Evolutionary conservation across 805 yeast species (phyloP).

Genomic region (Hanseniaspora hatyaiensis): DNA sequence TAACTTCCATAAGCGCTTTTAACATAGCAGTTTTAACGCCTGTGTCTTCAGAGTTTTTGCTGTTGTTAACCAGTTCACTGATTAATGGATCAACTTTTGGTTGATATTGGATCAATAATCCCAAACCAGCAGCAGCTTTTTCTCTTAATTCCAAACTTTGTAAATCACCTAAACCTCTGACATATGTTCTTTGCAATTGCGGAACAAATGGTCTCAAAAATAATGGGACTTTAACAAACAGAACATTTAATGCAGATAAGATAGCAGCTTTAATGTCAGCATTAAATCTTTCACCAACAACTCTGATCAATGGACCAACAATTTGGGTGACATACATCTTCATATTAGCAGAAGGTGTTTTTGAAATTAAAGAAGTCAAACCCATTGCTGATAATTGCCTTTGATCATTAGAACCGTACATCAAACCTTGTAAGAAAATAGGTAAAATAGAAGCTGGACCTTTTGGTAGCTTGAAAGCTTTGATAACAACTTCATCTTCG

Average conservation of each 20-base stretch:
- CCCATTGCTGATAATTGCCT: slow-evolving; percentile 81
- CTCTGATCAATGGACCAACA: slow-evolving; percentile 96
- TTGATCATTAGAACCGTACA: slow-evolving; percentile 79
- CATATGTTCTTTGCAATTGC: slow-evolving; percentile 93
- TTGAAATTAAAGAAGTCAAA: slow-evolving; percentile 72
- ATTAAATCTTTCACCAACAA: slow-evolving; percentile 87
- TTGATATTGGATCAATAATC: slow-evolving; percentile 75
- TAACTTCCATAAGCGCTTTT: slow-evolving; percentile 72
- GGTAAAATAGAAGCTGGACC: slow-evolving; percentile 87
- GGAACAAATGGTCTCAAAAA: slow-evolving; percentile 92
- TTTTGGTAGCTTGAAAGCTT: slow-evolving; percentile 46
- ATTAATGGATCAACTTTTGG: slow-evolving; percentile 90
- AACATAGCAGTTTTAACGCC: slow-evolving; percentile 80
- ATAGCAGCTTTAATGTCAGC: slow-evolving; percentile 93
- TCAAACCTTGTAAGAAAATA: slow-evolving; percentile 82
- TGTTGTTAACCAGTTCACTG: slow-evolving; percentile 68
- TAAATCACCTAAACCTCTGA: slow-evolving; percentile 75
- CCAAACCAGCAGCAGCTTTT: slow-evolving; percentile 82
- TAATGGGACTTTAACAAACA: slow-evolving; percentile 75
- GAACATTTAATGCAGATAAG: slow-evolving; percentile 63
- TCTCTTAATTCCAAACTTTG: slow-evolving; percentile 58
- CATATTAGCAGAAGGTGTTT: slow-evolving; percentile 72
- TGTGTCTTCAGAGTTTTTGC: slow-evolving; percentile 47
- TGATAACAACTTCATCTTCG: slow-evolving; percentile 50
- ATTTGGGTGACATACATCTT: slow-evolving; percentile 83